Evolutionary conservation across 306 rosid genomes (phyloP), one percentile per base, ranked within the genome.

Genomic region (Lathyrus sativus): DNA sequence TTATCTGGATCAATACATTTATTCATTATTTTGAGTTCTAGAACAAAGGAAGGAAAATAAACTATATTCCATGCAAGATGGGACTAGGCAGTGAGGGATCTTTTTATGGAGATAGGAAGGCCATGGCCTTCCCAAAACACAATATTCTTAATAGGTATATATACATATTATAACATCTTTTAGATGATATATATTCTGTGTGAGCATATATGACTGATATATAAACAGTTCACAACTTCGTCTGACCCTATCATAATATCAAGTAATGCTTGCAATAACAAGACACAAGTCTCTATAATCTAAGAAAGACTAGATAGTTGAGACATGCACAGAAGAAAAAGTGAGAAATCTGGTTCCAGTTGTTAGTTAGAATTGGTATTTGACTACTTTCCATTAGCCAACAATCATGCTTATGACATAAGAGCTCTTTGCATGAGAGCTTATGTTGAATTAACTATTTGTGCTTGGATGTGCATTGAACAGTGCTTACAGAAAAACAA

Each of bases 1-100:
- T 67, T 46, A 7, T 53, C 44, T 5, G 79, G 73, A 11, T 26
- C 17, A 53, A 53, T 45, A 7, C 35, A 48, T 2, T 19, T 19
- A 53, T 26, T 53, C 9, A 33, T 17, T 53, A 33, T 26, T 53
- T n/a, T 17, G 38, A 56, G 46, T 55, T 11, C 14, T 6, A 74
- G 44, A 63, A 54, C 65, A 10, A 12, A 33, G 12, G 11, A 5
- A 41, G 24, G 24, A 35, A 33, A 26, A 38, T 42, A 28, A 53
- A 46, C 33, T 63, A 46, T 29, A 70, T 58, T 59, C 67, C 54
- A 33, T 44, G 70, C 70, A 70, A 71, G 65, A 69, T 26, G 72
- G 55, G 41, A 48, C 28, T 7, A 26, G 12, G 19, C 55, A 65
- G n/a, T 45, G 38, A 33, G 38, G 38, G 8, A 33, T 33, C 38